phyloP scores from a whole-genome alignment of 2,329 filamentous ascomycete genomes.

The Sporothrix sp. region DNA sequence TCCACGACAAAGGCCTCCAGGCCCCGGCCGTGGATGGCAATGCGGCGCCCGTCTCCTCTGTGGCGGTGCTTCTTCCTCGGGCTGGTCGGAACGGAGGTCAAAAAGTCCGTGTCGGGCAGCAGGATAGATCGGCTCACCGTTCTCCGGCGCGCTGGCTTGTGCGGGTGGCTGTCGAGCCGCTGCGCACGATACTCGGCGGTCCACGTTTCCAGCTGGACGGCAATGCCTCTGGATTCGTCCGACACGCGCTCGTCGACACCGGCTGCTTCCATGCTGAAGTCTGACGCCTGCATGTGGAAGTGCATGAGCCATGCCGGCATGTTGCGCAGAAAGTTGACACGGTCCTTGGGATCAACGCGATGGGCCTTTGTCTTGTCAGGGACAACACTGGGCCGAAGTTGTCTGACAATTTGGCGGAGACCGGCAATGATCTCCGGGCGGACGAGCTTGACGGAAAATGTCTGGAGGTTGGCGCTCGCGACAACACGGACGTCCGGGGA shows the following conservation, averaged over 20 bases:
- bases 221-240: slow-evolving; percentile 68
- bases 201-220: slow-evolving; percentile 79
- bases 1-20: slow-evolving; percentile 89
- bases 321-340: slow-evolving; percentile 62
- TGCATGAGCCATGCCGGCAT: slow-evolving; percentile 78
- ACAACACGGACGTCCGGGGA: slow-evolving; percentile 78
- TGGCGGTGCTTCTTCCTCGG: slow-evolving; percentile 47
- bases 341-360: slow-evolving; percentile 41
- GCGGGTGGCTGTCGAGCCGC: slow-evolving; percentile 54
- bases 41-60: slow-evolving; percentile 65
- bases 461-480: slow-evolving; percentile 69
- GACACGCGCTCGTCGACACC: slow-evolving; percentile 80
- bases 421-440: slow-evolving; percentile 88
- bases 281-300: slow-evolving; percentile 74
- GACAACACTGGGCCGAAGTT: slow-evolving; percentile 63
- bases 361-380: slow-evolving; percentile 49
- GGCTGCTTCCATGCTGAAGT: slow-evolving; percentile 84
- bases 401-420: slow-evolving; percentile 79
- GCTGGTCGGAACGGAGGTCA: slow-evolving; percentile 40
- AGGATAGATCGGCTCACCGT: slow-evolving; percentile 62
- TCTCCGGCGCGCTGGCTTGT: slow-evolving; percentile 54
- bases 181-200: slow-evolving; percentile 82
- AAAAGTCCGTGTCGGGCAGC: slow-evolving; percentile 57
- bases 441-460: slow-evolving; percentile 80
- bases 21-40: slow-evolving; percentile 71